Evolutionary conservation across 306 rosid species (phyloP).

Genomic region (Acacia confusa): DNA sequence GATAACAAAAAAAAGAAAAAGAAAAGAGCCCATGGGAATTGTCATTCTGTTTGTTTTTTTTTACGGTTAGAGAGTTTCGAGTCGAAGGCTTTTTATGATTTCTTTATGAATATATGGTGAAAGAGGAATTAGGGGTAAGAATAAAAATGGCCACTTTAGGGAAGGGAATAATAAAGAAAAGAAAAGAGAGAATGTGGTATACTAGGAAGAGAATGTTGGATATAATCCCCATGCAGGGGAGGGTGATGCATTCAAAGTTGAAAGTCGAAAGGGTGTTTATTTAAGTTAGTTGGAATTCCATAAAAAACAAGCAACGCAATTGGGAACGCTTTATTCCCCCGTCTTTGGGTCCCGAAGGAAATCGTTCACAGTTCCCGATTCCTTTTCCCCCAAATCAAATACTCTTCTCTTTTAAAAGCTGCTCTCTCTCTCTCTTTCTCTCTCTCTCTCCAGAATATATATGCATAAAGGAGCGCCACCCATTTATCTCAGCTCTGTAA

Average conservation of each 20-base stretch:
- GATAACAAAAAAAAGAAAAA: too few species aligned
- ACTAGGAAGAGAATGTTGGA: constrained; percentile 37
- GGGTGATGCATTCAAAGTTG: constrained; percentile 30
- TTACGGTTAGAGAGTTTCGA: neutral
- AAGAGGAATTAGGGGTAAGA: constrained; percentile 21
- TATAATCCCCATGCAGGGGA: constrained; percentile 60
- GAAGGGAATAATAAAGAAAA: constrained; percentile 36
- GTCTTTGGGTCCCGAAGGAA: constrained; percentile 71
- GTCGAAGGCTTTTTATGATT: neutral
- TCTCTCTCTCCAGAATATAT: neutral
- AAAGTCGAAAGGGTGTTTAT: constrained; percentile 44
- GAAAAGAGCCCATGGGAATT: neutral
- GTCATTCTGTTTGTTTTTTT: neutral
- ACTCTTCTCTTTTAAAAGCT: constrained; percentile 59
- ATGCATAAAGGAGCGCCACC: constrained; percentile 13
- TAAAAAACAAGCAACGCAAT: constrained; percentile 28
- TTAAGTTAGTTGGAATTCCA: neutral
- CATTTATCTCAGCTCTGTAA: neutral
- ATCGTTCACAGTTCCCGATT: constrained; percentile 78
- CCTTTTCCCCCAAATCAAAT: constrained; percentile 39
- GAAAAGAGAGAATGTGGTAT: constrained; percentile 33
- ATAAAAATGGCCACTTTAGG: constrained; percentile 46
- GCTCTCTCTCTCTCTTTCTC: constrained; percentile 8
- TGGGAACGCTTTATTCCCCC: constrained; percentile 62
- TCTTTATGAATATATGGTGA: neutral